Conservation (phyloP, 2,329 filamentous ascomycete species). For the Hypoxylon sp. region DNA sequence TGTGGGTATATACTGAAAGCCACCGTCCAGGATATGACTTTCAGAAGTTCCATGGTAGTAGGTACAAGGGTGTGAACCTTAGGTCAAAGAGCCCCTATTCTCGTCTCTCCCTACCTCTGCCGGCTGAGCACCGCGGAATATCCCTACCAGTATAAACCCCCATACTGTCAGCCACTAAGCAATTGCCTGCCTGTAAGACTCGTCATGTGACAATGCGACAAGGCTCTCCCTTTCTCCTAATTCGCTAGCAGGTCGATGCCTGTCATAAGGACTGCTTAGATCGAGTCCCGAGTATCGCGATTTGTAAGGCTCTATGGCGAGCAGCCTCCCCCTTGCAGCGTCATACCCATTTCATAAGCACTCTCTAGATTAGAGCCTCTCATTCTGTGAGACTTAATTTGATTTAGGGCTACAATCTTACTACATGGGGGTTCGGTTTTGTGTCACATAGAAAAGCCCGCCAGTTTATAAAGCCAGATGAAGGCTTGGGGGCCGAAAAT, state of each 20-base stretch:
- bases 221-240: slow-evolving; percentile 1
- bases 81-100: slow-evolving; percentile 12
- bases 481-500: slow-evolving; percentile 30
- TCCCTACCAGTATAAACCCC: slow-evolving; percentile 4
- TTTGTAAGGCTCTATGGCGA: slow-evolving; percentile 24
- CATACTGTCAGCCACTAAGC: slow-evolving; percentile 10
- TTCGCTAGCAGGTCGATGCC: neutral
- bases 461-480: slow-evolving; percentile 8
- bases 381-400: slow-evolving; percentile 20
- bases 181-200: slow-evolving; percentile 13
- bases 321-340: slow-evolving; percentile 24
- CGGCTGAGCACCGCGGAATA: slow-evolving; percentile 15
- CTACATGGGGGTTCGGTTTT: slow-evolving; percentile 17
- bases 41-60: neutral
- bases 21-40: neutral
- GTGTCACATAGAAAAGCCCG: slow-evolving; percentile 21
- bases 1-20: neutral
- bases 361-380: slow-evolving; percentile 18
- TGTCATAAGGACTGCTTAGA: slow-evolving; percentile 6
- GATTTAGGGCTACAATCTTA: slow-evolving; percentile 14
- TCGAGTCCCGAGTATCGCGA: slow-evolving; percentile 6
- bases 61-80: neutral
- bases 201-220: slow-evolving; percentile 32
- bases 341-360: slow-evolving; percentile 8
- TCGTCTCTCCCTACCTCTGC: slow-evolving; percentile 3